Percentiles rank a stretch among this genome's conserved stretches.
Conservation (phyloP, 208 protist species). For the Leishmania mexicana region DNA sequence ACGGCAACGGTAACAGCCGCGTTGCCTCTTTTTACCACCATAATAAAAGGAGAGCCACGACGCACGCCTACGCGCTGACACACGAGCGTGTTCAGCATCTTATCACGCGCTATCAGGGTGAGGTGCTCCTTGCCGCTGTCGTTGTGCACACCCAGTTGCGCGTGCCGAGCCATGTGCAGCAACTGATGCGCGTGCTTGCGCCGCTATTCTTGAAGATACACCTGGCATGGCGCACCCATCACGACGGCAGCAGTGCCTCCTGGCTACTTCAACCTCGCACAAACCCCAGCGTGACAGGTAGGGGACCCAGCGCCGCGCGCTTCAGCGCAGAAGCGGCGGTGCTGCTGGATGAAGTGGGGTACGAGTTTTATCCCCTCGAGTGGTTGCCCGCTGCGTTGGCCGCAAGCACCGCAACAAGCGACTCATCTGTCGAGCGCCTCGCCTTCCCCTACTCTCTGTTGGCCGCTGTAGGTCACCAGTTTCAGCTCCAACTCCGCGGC, state of each 20-base stretch:
- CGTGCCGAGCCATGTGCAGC: slow-evolving; percentile 64
- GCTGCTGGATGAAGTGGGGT: slow-evolving; percentile 71
- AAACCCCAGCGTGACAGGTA: not conserved
- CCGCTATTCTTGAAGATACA: slow-evolving; percentile 52
- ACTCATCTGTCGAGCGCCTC: not conserved
- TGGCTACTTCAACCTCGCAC: slow-evolving; percentile 25
- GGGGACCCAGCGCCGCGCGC: slow-evolving; percentile 5
- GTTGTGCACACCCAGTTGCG: slow-evolving; percentile 79
- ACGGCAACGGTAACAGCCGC: not conserved
- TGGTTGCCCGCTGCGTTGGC: slow-evolving; percentile 56
- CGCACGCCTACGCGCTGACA: slow-evolving; percentile 30
- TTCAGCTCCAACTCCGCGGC: slow-evolving; percentile 44
- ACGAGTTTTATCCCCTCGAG: slow-evolving; percentile 85
- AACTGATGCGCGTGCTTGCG: slow-evolving; percentile 62
- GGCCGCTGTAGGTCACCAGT: slow-evolving; percentile 81
- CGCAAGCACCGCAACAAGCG: not conserved
- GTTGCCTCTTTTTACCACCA: not conserved
- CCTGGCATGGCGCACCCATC: slow-evolving; percentile 19
- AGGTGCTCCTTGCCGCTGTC: slow-evolving; percentile 75
- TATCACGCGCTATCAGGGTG: slow-evolving; percentile 57
- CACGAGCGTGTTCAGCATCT: slow-evolving; percentile 43
- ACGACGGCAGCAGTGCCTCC: slow-evolving; percentile 22
- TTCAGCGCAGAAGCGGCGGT: slow-evolving; percentile 63
- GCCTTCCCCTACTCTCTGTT: slow-evolving; percentile 63
- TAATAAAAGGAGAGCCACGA: not conserved